These are phyloP conservation scores for Chimonanthus praecox DNA, from an alignment of 164 flowering plant genomes.

Conservation along the genomic window DNA sequence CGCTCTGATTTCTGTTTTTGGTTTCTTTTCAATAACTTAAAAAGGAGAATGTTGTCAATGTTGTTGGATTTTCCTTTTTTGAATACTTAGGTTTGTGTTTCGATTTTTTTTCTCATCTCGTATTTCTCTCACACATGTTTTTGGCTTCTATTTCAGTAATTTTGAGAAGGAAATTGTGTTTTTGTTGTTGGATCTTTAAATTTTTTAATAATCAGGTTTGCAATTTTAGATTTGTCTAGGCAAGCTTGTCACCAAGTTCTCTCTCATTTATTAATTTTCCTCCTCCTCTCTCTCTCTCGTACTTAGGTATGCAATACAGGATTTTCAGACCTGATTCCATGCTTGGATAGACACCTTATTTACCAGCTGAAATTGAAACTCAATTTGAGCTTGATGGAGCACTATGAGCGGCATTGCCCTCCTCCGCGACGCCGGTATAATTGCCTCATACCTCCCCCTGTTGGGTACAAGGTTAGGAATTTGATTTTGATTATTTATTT, in stretches of 20 bases:
- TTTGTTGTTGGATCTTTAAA: too few relatives aligned
- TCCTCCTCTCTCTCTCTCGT: background rate
- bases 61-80: too few relatives aligned
- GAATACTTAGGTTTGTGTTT: background rate
- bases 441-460: conserved; percentile 85
- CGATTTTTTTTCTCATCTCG: background rate
- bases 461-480: conserved; percentile 69
- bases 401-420: conserved; percentile 90
- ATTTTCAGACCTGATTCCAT: conserved; percentile 78
- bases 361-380: conserved; percentile 64
- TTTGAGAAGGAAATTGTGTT: too few relatives aligned
- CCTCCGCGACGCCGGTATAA: conserved; percentile 64
- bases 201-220: too few relatives aligned
- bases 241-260: too few relatives aligned
- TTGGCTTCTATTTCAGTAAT: too few relatives aligned
- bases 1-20: too few relatives aligned
- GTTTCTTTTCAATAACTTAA: too few relatives aligned
- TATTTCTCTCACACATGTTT: too few relatives aligned
- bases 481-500: conserved; percentile 1
- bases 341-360: conserved; percentile 69
- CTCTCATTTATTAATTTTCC: background rate
- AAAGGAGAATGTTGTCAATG: too few relatives aligned
- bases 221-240: too few relatives aligned
- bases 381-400: conserved; percentile 81
- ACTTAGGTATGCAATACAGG: conserved; percentile 57